These are phyloP conservation scores for Microcos paniculata DNA, from an alignment of 345 rosid species.

Conservation along the genomic window DNA sequence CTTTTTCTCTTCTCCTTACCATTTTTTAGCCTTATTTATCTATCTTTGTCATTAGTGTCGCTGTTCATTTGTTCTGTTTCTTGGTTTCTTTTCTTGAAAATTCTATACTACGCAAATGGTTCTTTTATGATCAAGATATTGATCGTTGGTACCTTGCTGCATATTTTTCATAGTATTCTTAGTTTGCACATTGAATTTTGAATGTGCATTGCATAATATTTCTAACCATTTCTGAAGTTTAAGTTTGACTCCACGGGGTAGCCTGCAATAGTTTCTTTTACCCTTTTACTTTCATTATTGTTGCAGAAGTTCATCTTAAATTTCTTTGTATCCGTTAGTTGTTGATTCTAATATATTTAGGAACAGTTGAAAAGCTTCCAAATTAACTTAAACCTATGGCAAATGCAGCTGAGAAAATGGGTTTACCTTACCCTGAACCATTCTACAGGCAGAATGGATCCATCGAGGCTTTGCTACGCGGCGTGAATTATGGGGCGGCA, in stretches of 20 bases:
- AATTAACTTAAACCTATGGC: neutral
- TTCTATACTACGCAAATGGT: neutral
- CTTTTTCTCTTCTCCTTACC: neutral
- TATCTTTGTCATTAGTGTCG: neutral
- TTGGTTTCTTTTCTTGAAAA: neutral
- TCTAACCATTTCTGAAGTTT: too few relatives aligned
- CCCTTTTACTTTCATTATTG: too few relatives aligned
- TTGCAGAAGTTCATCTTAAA: neutral
- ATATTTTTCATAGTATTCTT: neutral
- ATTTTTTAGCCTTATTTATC: neutral
- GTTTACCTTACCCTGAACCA: slow-evolving; percentile 31
- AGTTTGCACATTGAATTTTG: too few relatives aligned
- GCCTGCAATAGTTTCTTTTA: too few relatives aligned
- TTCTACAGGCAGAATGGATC: slow-evolving; percentile 61
- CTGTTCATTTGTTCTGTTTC: neutral
- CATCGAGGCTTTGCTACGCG: slow-evolving; percentile 32
- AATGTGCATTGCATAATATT: too few relatives aligned
- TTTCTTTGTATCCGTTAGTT: neutral
- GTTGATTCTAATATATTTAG: neutral
- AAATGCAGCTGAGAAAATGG: slow-evolving; percentile 54
- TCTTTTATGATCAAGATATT: neutral
- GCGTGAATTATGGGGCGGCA: slow-evolving; percentile 61
- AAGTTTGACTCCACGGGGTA: too few relatives aligned
- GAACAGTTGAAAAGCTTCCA: neutral
- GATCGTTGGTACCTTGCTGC: neutral